phyloP scores from a whole-genome alignment of 345 rosid species.

The Brassica nigra region DNA sequence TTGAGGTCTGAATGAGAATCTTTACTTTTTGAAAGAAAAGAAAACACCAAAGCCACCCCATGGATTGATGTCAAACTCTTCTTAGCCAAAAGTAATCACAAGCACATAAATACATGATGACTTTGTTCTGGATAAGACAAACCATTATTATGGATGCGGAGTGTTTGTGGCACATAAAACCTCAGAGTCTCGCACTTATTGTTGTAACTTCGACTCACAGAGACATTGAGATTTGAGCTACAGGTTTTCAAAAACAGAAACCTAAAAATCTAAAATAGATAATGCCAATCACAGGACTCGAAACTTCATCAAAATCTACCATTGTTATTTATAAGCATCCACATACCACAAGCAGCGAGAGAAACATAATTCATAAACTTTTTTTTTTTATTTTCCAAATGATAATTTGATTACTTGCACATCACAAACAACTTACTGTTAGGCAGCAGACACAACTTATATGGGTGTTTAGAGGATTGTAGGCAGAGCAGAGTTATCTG shows the following conservation, averaged over 20 bases:
- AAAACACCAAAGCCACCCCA: no score
- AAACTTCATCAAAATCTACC: constrained; percentile 8
- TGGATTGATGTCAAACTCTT: no score
- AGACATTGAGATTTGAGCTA: background rate
- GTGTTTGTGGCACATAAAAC: no score
- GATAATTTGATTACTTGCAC: constrained; percentile 32
- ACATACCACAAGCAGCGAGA: constrained; percentile 8
- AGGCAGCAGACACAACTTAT: constrained; percentile 17
- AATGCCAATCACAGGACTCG: constrained; percentile 11
- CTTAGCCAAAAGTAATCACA: no score
- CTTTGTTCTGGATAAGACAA: no score
- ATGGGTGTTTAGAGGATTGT: constrained; percentile 18
- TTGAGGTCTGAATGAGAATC: background rate
- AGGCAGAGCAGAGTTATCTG: constrained; percentile 45
- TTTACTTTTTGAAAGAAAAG: no score
- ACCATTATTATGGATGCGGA: no score
- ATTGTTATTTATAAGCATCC: constrained; percentile 1
- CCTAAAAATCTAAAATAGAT: background rate
- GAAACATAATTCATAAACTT: background rate
- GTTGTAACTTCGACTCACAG: no score
- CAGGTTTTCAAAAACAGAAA: background rate
- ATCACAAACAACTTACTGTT: constrained; percentile 31
- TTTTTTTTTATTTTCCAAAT: background rate
- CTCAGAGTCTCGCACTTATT: no score
- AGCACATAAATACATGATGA: no score